Evolutionary conservation across 306 rosid species (phyloP).

Genomic region (Gastrolobium villosum): DNA sequence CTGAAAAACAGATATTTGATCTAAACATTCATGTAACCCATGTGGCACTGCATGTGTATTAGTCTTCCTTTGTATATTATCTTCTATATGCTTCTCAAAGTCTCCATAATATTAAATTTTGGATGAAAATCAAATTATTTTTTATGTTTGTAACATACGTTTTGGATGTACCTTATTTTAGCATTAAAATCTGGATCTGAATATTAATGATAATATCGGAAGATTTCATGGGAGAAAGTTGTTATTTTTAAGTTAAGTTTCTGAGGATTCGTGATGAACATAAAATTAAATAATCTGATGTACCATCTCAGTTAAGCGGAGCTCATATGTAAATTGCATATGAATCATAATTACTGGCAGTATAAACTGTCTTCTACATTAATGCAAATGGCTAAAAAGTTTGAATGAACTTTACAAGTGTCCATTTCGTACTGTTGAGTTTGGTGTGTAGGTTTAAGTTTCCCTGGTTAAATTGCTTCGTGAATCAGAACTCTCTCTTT

Average conservation of each 20-base stretch:
- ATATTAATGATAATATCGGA: background rate
- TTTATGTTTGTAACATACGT: background rate
- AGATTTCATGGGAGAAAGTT: background rate
- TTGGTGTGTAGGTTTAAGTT: background rate
- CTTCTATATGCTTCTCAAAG: background rate
- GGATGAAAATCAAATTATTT: background rate
- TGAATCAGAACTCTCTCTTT: slow-evolving; percentile 2
- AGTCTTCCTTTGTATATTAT: background rate
- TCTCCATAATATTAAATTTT: slow-evolving; percentile 2
- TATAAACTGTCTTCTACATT: background rate
- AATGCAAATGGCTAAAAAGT: background rate
- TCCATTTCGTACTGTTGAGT: background rate
- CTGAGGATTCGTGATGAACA: background rate
- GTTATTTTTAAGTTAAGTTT: background rate
- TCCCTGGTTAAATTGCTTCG: background rate
- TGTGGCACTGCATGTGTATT: background rate
- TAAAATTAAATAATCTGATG: background rate
- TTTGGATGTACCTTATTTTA: background rate
- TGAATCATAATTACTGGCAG: background rate
- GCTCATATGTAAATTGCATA: background rate
- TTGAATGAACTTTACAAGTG: background rate
- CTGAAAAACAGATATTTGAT: background rate
- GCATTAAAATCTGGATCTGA: background rate
- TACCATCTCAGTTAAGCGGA: slow-evolving; percentile 5
- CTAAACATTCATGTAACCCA: slow-evolving; percentile 12